Evolutionary conservation across 495 filamentous ascomycete genomes (phyloP).

Genomic region (Daldinia decipiens): DNA sequence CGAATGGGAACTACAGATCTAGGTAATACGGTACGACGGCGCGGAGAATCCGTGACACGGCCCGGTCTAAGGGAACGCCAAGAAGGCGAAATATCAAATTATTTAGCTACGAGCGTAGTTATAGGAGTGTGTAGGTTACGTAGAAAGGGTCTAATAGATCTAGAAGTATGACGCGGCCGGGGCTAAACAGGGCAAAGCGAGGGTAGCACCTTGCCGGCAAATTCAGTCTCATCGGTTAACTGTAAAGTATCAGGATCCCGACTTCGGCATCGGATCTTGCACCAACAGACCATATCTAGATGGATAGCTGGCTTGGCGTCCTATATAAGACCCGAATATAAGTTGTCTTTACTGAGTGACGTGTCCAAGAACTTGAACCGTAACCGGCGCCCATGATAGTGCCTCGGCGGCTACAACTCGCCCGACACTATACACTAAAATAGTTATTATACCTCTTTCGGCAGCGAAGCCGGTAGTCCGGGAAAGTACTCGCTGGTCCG

Average conservation of each 20-base stretch:
- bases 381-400: conserved; percentile 23
- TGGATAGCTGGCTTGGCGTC: conserved; percentile 17
- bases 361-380: conserved; percentile 9
- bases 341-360: conserved; percentile 12
- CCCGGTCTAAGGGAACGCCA: conserved; percentile 17
- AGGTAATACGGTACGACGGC: conserved; percentile 29
- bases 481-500: conserved; percentile 22
- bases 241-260: conserved; percentile 25
- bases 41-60: conserved; percentile 24
- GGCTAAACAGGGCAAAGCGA: conserved; percentile 13
- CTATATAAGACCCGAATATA: conserved; percentile 33
- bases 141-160: conserved; percentile 20
- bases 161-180: conserved; percentile 21
- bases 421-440: conserved; percentile 9
- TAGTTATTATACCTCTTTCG: conserved; percentile 9
- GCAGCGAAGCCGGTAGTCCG: conserved; percentile 37
- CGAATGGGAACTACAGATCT: conserved; percentile 25
- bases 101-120: not conserved
- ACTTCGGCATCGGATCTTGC: conserved; percentile 31
- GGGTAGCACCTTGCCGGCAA: conserved; percentile 35
- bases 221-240: conserved; percentile 19
- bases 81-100: conserved; percentile 7
- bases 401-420: not conserved
- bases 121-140: conserved; percentile 6
- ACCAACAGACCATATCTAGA: not conserved